A percentile compares a stretch with the other conserved stretches of the same genome.
Conservation (phyloP, 495 filamentous ascomycete species). For the Rostrohypoxylon terebratum region DNA sequence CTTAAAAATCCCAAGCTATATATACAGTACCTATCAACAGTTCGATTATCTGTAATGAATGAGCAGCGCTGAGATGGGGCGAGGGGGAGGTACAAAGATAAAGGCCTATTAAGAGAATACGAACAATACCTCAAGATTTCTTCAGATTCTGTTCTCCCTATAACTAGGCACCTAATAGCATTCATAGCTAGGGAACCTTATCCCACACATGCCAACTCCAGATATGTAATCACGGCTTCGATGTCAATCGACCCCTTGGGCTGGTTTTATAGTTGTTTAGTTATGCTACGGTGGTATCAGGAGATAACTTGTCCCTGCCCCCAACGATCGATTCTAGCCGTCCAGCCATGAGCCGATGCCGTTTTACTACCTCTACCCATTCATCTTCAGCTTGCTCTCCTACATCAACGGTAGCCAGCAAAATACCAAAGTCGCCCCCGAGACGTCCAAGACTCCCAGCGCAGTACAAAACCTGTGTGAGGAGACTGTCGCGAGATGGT, state of each 20-base stretch:
- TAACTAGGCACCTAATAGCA: background rate
- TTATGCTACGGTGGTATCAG: conserved; percentile 20
- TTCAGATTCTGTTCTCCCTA: background rate
- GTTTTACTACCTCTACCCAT: conserved; percentile 92
- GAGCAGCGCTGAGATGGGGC: background rate
- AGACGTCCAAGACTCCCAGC: conserved; percentile 91
- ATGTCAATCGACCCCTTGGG: background rate
- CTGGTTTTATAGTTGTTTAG: background rate
- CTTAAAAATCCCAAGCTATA: too few species aligned
- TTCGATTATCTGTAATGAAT: background rate
- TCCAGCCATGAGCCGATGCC: conserved; percentile 88
- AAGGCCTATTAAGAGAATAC: background rate
- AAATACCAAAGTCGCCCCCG: conserved; percentile 92
- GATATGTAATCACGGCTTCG: background rate
- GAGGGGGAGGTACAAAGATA: background rate
- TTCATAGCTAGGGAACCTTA: background rate
- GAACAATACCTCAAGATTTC: background rate
- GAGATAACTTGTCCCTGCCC: conserved; percentile 48
- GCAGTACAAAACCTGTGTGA: conserved; percentile 96
- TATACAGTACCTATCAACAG: too few species aligned
- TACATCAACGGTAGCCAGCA: conserved; percentile 76
- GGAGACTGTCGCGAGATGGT: conserved; percentile 80
- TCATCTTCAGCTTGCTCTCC: conserved; percentile 71
- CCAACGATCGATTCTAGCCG: conserved; percentile 85
- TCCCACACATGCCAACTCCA: background rate